Conservation (phyloP, 805 yeast genomes). For the Candida qinlingensis region DNA sequence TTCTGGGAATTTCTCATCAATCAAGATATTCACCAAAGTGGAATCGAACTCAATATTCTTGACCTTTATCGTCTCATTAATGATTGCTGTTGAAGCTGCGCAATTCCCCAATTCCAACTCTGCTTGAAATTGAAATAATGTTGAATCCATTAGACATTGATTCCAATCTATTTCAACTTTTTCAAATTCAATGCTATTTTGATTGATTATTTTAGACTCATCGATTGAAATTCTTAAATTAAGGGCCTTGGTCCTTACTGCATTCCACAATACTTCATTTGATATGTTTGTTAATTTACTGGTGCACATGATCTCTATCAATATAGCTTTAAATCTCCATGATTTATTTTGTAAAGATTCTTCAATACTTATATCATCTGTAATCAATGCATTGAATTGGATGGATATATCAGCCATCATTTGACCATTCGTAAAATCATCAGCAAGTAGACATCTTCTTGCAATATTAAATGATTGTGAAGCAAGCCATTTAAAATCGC, state of each 20-base stretch:
- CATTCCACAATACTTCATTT: conserved; percentile 7
- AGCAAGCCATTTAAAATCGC: conserved; percentile 38
- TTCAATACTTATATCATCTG: conserved; percentile 25
- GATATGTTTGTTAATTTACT: conserved; percentile 6
- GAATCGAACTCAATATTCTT: conserved; percentile 20
- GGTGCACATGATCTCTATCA: conserved; percentile 16
- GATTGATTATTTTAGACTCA: conserved; percentile 11
- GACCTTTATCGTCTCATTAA: conserved; percentile 15
- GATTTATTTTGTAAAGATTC: conserved; percentile 15
- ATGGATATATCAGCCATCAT: conserved; percentile 20
- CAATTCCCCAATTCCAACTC: conserved; percentile 22
- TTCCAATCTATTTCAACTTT: conserved; percentile 15
- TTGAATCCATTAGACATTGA: conserved; percentile 19
- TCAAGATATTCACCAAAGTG: conserved; percentile 18
- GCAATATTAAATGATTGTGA: conserved; percentile 30
- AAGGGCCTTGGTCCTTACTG: conserved; percentile 7
- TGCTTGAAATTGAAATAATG: conserved; percentile 23
- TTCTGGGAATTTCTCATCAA: conserved; percentile 15
- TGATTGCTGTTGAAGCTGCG: conserved; percentile 15
- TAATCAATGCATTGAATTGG: conserved; percentile 17
- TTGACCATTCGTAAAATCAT: conserved; percentile 11
- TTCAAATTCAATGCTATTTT: conserved; percentile 9
- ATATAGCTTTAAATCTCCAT: conserved; percentile 15
- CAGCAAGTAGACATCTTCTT: conserved; percentile 20
- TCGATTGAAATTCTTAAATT: conserved; percentile 13